phyloP scores from a whole-genome alignment of 805 yeast species.

The Tetrapisispora pingtungensis region DNA sequence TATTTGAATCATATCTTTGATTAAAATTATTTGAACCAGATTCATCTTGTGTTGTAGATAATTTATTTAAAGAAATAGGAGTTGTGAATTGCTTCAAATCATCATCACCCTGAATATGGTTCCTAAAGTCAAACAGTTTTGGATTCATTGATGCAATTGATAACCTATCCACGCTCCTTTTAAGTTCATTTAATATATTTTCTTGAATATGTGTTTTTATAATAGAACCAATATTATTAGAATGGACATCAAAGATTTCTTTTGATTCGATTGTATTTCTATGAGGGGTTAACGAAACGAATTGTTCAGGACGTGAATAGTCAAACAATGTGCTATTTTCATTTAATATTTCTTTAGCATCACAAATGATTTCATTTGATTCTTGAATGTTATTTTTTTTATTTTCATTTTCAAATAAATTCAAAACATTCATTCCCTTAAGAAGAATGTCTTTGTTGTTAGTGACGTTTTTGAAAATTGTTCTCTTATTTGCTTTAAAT shows the following conservation, averaged over 20 bases:
- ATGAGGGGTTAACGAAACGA: not conserved
- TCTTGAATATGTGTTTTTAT: not conserved
- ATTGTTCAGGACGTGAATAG: too few relatives aligned
- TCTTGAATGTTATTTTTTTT: not conserved
- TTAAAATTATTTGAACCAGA: not conserved
- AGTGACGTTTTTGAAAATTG: not conserved
- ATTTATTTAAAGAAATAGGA: not conserved
- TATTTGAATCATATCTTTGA: too few relatives aligned
- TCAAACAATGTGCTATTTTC: too few relatives aligned
- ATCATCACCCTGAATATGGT: not conserved
- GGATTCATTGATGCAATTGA: not conserved
- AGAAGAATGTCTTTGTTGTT: not conserved
- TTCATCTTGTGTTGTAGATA: too few relatives aligned
- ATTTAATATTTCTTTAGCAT: too few relatives aligned
- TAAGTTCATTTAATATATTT: not conserved
- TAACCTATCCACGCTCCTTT: not conserved
- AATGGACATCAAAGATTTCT: not conserved
- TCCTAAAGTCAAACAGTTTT: not conserved
- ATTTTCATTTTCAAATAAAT: not conserved
- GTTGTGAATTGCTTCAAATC: not conserved
- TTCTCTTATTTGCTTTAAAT: not conserved
- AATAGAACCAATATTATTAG: not conserved
- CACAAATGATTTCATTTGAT: not conserved
- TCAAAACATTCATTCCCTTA: not conserved
- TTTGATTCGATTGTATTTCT: not conserved